Evolutionary conservation across 2,329 filamentous ascomycete species (phyloP).

Genomic region (Hymenoscyphus occultus): DNA sequence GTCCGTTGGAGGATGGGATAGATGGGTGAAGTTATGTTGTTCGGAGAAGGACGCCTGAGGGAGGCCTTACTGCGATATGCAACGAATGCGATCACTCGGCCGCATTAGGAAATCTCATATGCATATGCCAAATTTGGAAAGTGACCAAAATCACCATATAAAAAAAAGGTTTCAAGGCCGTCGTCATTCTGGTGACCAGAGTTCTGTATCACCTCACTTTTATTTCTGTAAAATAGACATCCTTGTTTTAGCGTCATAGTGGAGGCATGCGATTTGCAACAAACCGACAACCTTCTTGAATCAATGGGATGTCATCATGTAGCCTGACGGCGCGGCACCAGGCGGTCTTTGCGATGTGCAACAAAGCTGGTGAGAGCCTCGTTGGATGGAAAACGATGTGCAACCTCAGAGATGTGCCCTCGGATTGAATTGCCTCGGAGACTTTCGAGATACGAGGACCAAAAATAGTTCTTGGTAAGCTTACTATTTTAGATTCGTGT

Average conservation of each 20-base stretch:
- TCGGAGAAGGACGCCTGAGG: neutral
- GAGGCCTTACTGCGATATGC: constrained; percentile 1
- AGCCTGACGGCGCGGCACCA: neutral
- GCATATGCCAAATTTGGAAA: neutral
- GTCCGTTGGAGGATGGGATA: neutral
- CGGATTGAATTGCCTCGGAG: neutral
- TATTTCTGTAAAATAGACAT: neutral
- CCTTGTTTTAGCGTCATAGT: constrained; percentile 3
- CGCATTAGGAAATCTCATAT: neutral
- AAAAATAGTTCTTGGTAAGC: too few relatives aligned
- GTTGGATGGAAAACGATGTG: too few relatives aligned
- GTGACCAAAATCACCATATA: neutral
- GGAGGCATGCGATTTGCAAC: constrained; percentile 7
- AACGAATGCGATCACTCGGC: neutral
- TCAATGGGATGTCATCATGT: neutral
- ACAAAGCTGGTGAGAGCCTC: constrained; percentile 1
- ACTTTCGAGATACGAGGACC: too few relatives aligned
- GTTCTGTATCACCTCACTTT: neutral
- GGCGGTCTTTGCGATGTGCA: constrained; percentile 8
- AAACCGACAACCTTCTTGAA: neutral
- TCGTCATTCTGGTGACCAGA: neutral
- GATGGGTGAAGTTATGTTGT: neutral
- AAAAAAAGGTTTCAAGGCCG: neutral
- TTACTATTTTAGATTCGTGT: too few relatives aligned
- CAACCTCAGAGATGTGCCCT: neutral